Base-by-base conservation (phyloP, 2,329 filamentous ascomycete genomes). In the Aspergillus sp. region DNA sequence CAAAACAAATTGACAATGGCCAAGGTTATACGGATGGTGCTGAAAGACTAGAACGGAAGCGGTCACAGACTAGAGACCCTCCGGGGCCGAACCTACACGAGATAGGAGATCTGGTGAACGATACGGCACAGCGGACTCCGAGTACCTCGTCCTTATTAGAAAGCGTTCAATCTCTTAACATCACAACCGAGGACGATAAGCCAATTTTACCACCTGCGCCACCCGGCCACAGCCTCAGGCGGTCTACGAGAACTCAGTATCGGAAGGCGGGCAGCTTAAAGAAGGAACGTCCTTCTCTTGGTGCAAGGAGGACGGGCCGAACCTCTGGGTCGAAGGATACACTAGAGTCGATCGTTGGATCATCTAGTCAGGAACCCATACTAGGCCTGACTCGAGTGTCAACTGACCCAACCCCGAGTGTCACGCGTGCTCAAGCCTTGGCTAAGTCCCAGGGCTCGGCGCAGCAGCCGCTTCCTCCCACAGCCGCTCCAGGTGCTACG, bases 161-260 rank as follows among this genome's bases (percentile, higher is more conserved):
- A 64, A 79, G 61, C 72, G 79, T 66, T 69, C 79, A 56, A 68
- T 73, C 62, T 70, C 76, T 66, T 69, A 77, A 52, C 75, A 82
- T 67, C 63, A 74, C 68, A 65, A 74, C 70, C 68, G 65, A 75
- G 21, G 90, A 91, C 41, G 93, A 98, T 70, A 88, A 90, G 78
- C 92, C 93, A 6, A 96, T 98, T 62, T 78, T 98, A 43, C 90
- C 92, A 1, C 84, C 89, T 57, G 86, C 84, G 56, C 77, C 89
- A 19, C 86, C 87, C 1, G 91, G 91, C 3, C 86, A 89, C 73
- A 90, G 91, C 33, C 78, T 99, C 49, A 89, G 95, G 66, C 86
- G 95, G 61, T 97, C 95, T 12, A 99, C 92, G 19, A 85, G 91
- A 55, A 99, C 95, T 5, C 93, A 90, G 24, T 98, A 98, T 73